phyloP scores from a whole-genome alignment of 2,329 filamentous ascomycete genomes.

The Trichoderma atrobrunneum region DNA sequence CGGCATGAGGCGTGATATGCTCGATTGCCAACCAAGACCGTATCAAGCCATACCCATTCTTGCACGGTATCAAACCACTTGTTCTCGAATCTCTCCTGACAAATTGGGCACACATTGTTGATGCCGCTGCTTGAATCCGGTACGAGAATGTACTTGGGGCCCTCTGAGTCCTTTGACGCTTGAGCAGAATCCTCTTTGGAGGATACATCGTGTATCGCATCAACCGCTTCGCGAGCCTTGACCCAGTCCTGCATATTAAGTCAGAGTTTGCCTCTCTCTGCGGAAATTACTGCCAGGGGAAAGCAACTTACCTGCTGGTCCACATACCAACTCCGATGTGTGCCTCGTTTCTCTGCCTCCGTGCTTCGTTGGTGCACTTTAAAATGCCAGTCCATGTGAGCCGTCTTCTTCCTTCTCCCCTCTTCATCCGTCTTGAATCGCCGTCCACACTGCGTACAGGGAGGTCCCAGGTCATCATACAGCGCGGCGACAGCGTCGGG shows the following conservation, averaged over 20 bases:
- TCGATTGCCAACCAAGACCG: slow-evolving; percentile 70
- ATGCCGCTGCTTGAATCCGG: slow-evolving; percentile 73
- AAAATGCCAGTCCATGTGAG: slow-evolving; percentile 98
- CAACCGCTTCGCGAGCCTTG: slow-evolving; percentile 74
- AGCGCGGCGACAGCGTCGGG: slow-evolving; percentile 70
- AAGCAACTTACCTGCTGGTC: slow-evolving; percentile 68
- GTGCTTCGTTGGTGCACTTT: slow-evolving; percentile 84
- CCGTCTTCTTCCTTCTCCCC: slow-evolving; percentile 80
- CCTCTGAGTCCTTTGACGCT: slow-evolving; percentile 38
- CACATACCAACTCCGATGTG: slow-evolving; percentile 93
- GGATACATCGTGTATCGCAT: slow-evolving; percentile 51
- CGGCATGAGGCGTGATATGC: slow-evolving; percentile 91
- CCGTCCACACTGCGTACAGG: slow-evolving; percentile 87
- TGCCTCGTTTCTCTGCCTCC: slow-evolving; percentile 79
- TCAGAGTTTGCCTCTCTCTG: background rate
- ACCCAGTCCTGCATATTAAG: slow-evolving; percentile 72
- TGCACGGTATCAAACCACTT: slow-evolving; percentile 90
- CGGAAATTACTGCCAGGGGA: background rate
- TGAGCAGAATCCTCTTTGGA: slow-evolving; percentile 34
- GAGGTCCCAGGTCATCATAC: slow-evolving; percentile 78
- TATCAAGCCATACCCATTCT: slow-evolving; percentile 96
- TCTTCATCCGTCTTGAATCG: slow-evolving; percentile 76
- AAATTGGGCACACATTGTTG: slow-evolving; percentile 85
- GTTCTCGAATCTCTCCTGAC: slow-evolving; percentile 90
- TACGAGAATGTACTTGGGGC: slow-evolving; percentile 72